Conservation (phyloP, 2,329 filamentous ascomycete species). For the Aspergillus sp. region DNA sequence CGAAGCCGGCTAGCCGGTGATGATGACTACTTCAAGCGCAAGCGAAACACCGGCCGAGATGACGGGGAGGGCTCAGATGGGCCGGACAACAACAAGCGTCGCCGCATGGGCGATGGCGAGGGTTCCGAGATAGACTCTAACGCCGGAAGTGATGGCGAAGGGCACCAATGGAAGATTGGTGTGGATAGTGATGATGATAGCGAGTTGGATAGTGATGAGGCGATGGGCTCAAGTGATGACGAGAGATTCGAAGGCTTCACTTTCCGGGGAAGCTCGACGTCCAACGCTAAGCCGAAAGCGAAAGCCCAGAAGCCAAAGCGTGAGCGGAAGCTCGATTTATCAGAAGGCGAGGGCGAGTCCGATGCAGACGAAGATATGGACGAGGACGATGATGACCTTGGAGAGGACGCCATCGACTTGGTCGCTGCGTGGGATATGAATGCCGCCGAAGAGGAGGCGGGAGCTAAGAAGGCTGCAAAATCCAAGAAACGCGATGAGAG, state of each 20-base stretch:
- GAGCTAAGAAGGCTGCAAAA: constrained; percentile 31
- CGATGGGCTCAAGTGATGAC: constrained; percentile 85
- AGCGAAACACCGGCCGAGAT: constrained; percentile 34
- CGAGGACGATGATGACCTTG: constrained; percentile 63
- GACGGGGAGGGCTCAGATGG: constrained; percentile 37
- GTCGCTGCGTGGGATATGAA: constrained; percentile 61
- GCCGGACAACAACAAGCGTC: constrained; percentile 51
- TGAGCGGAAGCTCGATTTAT: constrained; percentile 46
- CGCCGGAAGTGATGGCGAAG: constrained; percentile 79
- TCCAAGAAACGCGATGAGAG: constrained; percentile 28
- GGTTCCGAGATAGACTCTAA: constrained; percentile 59
- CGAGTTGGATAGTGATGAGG: constrained; percentile 73
- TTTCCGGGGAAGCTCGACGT: constrained; percentile 60
- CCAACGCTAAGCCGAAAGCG: constrained; percentile 37
- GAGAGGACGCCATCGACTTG: constrained; percentile 63
- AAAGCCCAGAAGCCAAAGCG: constrained; percentile 23
- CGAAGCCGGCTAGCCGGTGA: constrained; percentile 61
- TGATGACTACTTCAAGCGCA: constrained; percentile 47
- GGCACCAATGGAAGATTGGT: constrained; percentile 81
- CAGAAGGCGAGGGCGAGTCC: constrained; percentile 51
- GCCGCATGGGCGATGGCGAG: constrained; percentile 38
- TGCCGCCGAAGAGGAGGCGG: constrained; percentile 41
- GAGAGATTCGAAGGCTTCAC: constrained; percentile 78
- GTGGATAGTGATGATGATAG: constrained; percentile 67
- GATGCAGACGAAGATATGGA: constrained; percentile 43